Base-by-base conservation (phyloP, 805 yeast species). In the Saccharomyces paradoxus region DNA sequence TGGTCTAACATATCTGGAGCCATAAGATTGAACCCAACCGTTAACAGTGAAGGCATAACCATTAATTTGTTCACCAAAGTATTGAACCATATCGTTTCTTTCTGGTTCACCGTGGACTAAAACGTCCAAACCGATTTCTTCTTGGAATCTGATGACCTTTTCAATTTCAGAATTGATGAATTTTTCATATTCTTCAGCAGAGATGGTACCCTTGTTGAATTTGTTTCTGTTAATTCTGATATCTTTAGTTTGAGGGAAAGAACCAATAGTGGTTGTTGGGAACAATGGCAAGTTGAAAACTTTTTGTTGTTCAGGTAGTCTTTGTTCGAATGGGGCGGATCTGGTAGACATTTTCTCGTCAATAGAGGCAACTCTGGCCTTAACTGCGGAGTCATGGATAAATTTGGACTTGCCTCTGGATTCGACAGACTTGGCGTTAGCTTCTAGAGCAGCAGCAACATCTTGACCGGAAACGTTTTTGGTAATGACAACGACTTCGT, bases 11-110 rank as follows among this genome's bases (percentile, higher is more conserved):
- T 94, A 94, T 82, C 99, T 89, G 64, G 99, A 91, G 83, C 99
- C 99, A 77, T 92, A 94, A 65, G 99, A 94, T 83, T 94, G 99
- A 70, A 94, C 99, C 99, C 99, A 94, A 78, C 99, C 99, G 83
- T 89, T 89, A 67, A 87, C 81, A 78, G 99, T 94, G 85, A 94
- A 94, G 67, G 96, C 96, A 75, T 87, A 94, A 78, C 99, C 99
- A 73, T 88, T 87, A 75, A 94, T 82, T 82, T 89, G 90, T 82
- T 94, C 99, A 82, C 99, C 99, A 65, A 94, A 94, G 86, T 92
- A 94, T 83, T 94, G 99, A 71, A 94, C 99, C 99, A 94, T 94
- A 81, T 94, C 99, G 81, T 94, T 94, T 85, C 99, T 88, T 85
- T 94, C 99, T 77, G 99, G 99, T 82, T 94, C 99, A 82, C 99